Base-by-base conservation (phyloP, 202 grass and related monocot genomes). In the Elaeis oleifera region DNA sequence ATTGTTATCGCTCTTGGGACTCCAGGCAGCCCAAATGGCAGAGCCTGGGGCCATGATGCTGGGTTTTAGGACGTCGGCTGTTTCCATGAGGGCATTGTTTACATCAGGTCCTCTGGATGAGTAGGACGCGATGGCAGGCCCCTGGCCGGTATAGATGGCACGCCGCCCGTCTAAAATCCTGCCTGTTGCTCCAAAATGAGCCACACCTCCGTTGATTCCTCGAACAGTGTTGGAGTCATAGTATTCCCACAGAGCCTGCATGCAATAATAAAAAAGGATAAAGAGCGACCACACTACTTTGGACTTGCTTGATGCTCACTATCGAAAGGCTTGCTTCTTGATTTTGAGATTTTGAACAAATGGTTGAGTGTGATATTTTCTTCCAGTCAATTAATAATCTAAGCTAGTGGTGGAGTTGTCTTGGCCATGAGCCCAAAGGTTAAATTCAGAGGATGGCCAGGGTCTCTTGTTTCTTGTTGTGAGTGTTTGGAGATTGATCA, bases 1-100 rank as follows among this genome's bases (percentile, higher is more conserved):
- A 36, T 78, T 18, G 6, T 68, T 73, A 58, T 60, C 1, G 76
- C 92, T 85, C 54, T 48, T 63, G 15, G 87, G 79, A 63, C 84
- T 96, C 92, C 92, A 96, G 50, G 92, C 92, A 63, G 81, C 92
- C 92, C 92, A 96, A 31, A 96, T 89, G n/a, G 78, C 61, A 26
- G 86, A 72, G 6, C 92, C 92, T 3, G 87, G 92, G 50, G 92
- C 92, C 79, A 91, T 83, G 4, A 97, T 74, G 73, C 85, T 97
- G 5, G 92, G 92, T 49, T 97, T 97, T 61, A 97, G 71, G 16
- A 89, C 85, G 49, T 97, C 92, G 17, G 87, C 87, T 31, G 72
- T 55, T 48, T 81, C 27, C 74, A 76, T 69, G 19, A 61, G 65
- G 25, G 32, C n/a, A 70, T 89, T 83, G 55, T 85, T 85, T 62